Percentiles rank a stretch among this genome's conserved stretches.
Evolutionary conservation across 345 rosid genomes (phyloP).

Genomic region (Crucihimalaya himalaica): DNA sequence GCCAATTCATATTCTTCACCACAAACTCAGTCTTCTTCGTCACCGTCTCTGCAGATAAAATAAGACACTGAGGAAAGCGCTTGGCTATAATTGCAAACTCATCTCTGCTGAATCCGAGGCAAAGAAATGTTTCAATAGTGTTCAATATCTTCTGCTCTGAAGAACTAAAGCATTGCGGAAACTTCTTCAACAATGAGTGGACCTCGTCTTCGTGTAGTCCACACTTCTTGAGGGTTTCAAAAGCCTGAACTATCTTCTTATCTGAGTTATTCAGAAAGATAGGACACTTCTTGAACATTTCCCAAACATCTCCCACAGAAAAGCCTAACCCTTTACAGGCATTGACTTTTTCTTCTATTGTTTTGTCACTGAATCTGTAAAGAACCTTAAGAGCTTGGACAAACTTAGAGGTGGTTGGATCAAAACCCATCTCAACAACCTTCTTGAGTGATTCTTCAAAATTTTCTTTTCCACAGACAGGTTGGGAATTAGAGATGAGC

Average conservation of each 20-base stretch:
- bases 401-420: constrained; percentile 25
- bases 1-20: constrained; percentile 40
- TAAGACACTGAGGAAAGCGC: neutral
- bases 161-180: neutral
- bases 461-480: neutral
- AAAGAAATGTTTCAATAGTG: constrained; percentile 30
- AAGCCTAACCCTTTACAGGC: constrained; percentile 34
- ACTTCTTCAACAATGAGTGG: neutral
- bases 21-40: constrained; percentile 31
- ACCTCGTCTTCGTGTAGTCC: neutral
- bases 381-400: constrained; percentile 1
- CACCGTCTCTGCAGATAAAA: neutral
- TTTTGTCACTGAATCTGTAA: neutral
- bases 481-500: neutral
- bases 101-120: constrained; percentile 21
- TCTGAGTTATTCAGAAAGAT: neutral
- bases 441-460: constrained; percentile 19
- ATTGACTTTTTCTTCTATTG: neutral
- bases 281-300: constrained; percentile 36
- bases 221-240: neutral
- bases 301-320: constrained; percentile 20
- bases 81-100: constrained; percentile 19
- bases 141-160: constrained; percentile 35
- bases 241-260: constrained; percentile 4
- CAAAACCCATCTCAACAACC: constrained; percentile 30